Evolutionary conservation across 106 monocot species (phyloP).

Genomic region (Dendrobium officinale): DNA sequence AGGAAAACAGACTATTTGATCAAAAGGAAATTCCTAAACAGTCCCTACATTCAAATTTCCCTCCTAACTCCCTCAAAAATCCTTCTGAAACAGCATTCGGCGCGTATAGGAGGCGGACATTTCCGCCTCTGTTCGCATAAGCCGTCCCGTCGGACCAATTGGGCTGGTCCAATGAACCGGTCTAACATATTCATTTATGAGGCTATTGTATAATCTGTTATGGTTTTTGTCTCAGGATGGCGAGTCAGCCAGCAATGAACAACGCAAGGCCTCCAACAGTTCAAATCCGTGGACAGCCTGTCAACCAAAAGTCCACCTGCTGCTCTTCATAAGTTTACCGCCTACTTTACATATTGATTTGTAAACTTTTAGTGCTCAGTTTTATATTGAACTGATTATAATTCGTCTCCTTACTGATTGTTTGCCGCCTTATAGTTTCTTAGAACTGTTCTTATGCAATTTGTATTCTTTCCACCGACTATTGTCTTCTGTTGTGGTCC

Average conservation of each 20-base stretch:
- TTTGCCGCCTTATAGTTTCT: background rate
- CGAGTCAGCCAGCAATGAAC: conserved; percentile 21
- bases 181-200: background rate
- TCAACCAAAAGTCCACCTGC: conserved; percentile 10
- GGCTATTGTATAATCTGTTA: background rate
- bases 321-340: conserved; percentile 13
- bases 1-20: too few relatives aligned
- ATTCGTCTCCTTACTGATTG: background rate
- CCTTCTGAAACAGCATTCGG: too few relatives aligned
- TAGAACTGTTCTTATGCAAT: background rate
- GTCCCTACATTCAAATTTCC: too few relatives aligned
- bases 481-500: background rate
- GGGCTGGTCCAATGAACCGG: too few relatives aligned
- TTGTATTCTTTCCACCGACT: background rate
- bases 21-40: too few relatives aligned
- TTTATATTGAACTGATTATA: background rate
- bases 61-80: too few relatives aligned
- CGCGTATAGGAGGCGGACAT: too few relatives aligned
- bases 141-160: too few relatives aligned
- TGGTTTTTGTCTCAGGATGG: conserved; percentile 14
- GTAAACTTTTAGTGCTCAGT: background rate
- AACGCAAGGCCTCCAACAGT: conserved; percentile 14
- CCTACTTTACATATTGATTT: background rate
- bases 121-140: too few relatives aligned
- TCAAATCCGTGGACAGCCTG: conserved; percentile 14